phyloP scores from a whole-genome alignment of 345 rosid species.

The Odontarrhena argentea region DNA sequence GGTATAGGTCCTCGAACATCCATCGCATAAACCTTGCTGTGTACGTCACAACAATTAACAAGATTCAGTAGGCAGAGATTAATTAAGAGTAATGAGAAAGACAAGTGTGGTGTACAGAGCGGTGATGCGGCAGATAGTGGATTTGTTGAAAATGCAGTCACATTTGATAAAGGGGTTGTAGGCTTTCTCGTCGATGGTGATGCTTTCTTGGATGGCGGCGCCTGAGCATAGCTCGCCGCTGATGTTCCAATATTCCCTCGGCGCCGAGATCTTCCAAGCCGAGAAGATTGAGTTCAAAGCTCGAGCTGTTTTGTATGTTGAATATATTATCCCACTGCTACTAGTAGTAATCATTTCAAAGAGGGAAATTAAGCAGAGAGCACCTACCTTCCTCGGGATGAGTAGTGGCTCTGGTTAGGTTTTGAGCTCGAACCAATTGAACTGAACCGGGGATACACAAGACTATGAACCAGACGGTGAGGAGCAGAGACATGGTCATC shows the following conservation, averaged over 20 bases:
- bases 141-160: conserved; percentile 44
- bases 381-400: too few relatives aligned
- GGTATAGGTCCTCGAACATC: conserved; percentile 41
- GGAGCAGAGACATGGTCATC: too few relatives aligned
- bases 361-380: too few relatives aligned
- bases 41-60: background rate
- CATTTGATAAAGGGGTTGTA: conserved; percentile 64
- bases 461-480: too few relatives aligned
- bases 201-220: conserved; percentile 39
- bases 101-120: conserved; percentile 19
- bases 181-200: background rate
- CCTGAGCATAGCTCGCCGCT: conserved; percentile 65
- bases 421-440: too few relatives aligned
- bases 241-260: conserved; percentile 46
- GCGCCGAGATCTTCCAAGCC: conserved; percentile 25
- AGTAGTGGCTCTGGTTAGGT: too few relatives aligned
- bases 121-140: conserved; percentile 44
- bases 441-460: too few relatives aligned
- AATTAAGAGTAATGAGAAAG: too few relatives aligned
- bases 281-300: conserved; percentile 38
- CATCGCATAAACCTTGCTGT: conserved; percentile 42
- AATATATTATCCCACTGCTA: too few relatives aligned
- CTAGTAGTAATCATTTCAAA: too few relatives aligned
- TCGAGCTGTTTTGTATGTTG: conserved; percentile 9
- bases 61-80: too few relatives aligned